Base-by-base conservation (phyloP, 352 stramenopile genomes). In the Pythium dissimile region DNA sequence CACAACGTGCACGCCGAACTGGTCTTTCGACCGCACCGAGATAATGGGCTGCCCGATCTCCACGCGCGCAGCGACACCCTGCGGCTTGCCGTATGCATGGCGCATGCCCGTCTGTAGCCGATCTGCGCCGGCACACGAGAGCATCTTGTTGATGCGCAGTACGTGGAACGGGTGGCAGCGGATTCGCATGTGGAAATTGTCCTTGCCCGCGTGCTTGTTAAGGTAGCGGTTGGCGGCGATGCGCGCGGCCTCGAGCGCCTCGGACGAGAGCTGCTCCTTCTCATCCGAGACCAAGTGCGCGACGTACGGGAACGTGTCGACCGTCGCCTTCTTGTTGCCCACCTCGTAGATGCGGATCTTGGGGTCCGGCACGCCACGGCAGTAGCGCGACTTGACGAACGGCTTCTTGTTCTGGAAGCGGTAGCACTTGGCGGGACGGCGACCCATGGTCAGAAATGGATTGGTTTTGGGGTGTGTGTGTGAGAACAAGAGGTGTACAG, bases 341-440 rank as follows among this genome's bases (percentile, higher is more conserved):
- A 98, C 93, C 79, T 99, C 97, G 83, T 98, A 99, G 80, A 99
- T 99, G 59, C 95, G 88, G 79, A 99, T 99, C 87, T 93, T 93
- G 35, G 84, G 72, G 73, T 93, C 88, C 41, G 97, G 97, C 54
- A 99, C 97, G 94, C 97, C 97, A 84, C 97, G 96, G 77, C 97
- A 99, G 86, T 98, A 99, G 64, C 97, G 94, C 53, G 94, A 99
- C 92, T 99, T 99, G 85, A 99, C 99, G 89, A 99, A 99, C 48
- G 97, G 97, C 88, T 99, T 99, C 96, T 99, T 99, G 95, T 99
- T 99, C 84, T 99, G 95, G 94, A 99, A 99, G 77, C 97, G 96
- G 88, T 99, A 99, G 85, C 97, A 99, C 77, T 97, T 96, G 74
- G 97, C 94, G 71, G 97, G 97, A 97, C 94, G 69, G 54, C 69